These are phyloP conservation scores for Pyrus pyrifolia DNA, from an alignment of 306 rosid genomes.

Conservation along the genomic window DNA sequence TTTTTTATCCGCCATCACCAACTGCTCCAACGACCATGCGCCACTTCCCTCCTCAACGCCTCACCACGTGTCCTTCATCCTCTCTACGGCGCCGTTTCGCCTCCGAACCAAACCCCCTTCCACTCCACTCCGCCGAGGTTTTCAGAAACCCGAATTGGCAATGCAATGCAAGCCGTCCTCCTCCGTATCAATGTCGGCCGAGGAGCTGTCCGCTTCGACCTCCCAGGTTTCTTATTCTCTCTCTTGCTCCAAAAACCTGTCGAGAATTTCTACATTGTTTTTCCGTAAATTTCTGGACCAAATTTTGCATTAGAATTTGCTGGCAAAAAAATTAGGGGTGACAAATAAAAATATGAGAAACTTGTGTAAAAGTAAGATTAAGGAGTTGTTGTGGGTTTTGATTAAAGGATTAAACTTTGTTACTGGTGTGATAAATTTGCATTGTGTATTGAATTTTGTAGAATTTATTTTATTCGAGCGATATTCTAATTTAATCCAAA, in stretches of 20 bases:
- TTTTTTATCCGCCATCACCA: slow-evolving; percentile 9
- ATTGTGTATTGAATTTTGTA: no score
- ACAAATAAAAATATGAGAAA: background rate
- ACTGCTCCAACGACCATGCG: slow-evolving; percentile 12
- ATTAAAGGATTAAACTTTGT: background rate
- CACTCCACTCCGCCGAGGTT: background rate
- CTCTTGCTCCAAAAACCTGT: background rate
- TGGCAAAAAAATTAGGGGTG: no score
- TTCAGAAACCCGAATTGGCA: slow-evolving; percentile 14
- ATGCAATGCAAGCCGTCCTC: slow-evolving; percentile 22
- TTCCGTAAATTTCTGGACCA: background rate
- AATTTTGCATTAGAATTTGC: no score
- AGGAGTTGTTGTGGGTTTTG: background rate
- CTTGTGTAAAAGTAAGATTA: background rate
- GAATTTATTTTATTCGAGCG: background rate
- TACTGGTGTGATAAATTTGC: background rate
- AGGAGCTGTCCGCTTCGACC: slow-evolving; percentile 30
- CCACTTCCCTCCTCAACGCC: slow-evolving; percentile 18
- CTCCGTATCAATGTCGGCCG: slow-evolving; percentile 29
- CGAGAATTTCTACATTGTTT: background rate
- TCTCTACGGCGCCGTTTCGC: slow-evolving; percentile 18
- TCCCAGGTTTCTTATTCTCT: slow-evolving; percentile 46
- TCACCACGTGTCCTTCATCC: slow-evolving; percentile 21
- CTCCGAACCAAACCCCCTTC: slow-evolving; percentile 7
- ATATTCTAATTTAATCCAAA: background rate